phyloP scores from a whole-genome alignment of 1,284 basidiomycete genomes.

The Athelia psychrophila region DNA sequence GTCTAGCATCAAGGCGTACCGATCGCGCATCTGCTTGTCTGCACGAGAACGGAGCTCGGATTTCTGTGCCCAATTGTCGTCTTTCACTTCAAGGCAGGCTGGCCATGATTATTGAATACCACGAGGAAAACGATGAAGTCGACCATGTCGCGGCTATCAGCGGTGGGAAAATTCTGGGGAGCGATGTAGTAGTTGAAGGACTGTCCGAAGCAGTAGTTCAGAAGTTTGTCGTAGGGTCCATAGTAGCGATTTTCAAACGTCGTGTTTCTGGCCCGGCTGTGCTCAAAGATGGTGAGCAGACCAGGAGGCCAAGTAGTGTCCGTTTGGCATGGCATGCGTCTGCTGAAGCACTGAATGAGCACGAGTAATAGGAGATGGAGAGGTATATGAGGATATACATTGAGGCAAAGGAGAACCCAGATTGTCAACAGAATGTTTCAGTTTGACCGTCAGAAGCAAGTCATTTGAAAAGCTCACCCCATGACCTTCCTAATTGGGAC shows the following conservation, averaged over 20 bases:
- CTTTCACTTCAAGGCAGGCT: slow-evolving; percentile 13
- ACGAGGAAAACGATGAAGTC: slow-evolving; percentile 13
- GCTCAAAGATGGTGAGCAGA: slow-evolving; percentile 16
- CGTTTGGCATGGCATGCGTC: slow-evolving; percentile 5
- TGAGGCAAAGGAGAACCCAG: too few relatives aligned
- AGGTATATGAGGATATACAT: too few relatives aligned
- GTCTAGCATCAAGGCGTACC: too few relatives aligned
- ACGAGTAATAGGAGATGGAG: too few relatives aligned
- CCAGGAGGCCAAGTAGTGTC: slow-evolving; percentile 15
- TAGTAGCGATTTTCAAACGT: slow-evolving; percentile 17
- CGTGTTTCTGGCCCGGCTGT: slow-evolving; percentile 4
- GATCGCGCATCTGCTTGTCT: too few relatives aligned
- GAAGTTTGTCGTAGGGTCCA: slow-evolving; percentile 21
- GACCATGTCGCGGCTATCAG: slow-evolving; percentile 6
- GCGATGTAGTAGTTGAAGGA: slow-evolving; percentile 14
- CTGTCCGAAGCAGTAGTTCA: slow-evolving; percentile 19
- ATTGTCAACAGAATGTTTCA: too few relatives aligned
- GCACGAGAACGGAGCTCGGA: too few relatives aligned
- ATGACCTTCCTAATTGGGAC: too few relatives aligned
- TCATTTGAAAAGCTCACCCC: too few relatives aligned
- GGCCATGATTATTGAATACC: slow-evolving; percentile 9
- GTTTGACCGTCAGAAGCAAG: too few relatives aligned
- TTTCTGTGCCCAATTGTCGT: slow-evolving; percentile 8
- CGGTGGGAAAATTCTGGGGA: slow-evolving; percentile 9
- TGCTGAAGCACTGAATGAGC: too few relatives aligned